Evolutionary conservation across 2,329 filamentous ascomycete genomes (phyloP).

Genomic region (Stachybotrys echinatus): DNA sequence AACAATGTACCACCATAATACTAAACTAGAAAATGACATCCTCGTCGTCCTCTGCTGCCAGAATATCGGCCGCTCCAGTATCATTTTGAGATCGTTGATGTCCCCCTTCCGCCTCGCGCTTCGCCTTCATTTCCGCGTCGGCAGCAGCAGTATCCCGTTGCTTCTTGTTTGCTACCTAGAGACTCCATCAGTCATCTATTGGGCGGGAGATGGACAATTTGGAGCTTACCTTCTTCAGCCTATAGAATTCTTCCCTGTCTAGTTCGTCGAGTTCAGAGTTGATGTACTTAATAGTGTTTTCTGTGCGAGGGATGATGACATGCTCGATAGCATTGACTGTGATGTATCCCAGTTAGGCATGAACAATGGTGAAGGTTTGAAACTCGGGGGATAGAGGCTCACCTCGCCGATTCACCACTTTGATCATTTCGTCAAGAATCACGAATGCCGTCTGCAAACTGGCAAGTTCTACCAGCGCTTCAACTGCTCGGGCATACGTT

Average conservation of each 20-base stretch:
- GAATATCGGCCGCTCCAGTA: constrained; percentile 52
- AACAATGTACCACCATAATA: not conserved
- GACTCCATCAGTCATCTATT: constrained; percentile 5
- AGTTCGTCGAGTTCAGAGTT: constrained; percentile 97
- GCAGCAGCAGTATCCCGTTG: constrained; percentile 68
- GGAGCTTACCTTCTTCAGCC: constrained; percentile 72
- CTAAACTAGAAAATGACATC: constrained; percentile 72
- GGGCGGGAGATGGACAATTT: no score
- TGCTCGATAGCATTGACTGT: constrained; percentile 91
- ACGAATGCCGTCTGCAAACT: constrained; percentile 97
- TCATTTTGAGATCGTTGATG: constrained; percentile 32
- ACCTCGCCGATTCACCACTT: constrained; percentile 96
- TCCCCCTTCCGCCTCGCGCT: constrained; percentile 49
- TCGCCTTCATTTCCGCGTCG: constrained; percentile 71
- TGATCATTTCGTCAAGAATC: constrained; percentile 97
- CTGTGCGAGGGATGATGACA: constrained; percentile 94
- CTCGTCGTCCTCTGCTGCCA: constrained; percentile 72
- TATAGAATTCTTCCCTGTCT: constrained; percentile 96
- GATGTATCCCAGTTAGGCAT: constrained; percentile 12
- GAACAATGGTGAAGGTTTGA: no score
- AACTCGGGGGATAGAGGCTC: no score
- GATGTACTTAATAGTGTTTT: constrained; percentile 99
- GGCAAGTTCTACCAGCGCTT: constrained; percentile 90
- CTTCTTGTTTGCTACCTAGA: constrained; percentile 71
- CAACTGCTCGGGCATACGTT: constrained; percentile 92